Evolutionary conservation across 2,329 filamentous ascomycete genomes (phyloP).

Genomic region (Aureobasidium musti): DNA sequence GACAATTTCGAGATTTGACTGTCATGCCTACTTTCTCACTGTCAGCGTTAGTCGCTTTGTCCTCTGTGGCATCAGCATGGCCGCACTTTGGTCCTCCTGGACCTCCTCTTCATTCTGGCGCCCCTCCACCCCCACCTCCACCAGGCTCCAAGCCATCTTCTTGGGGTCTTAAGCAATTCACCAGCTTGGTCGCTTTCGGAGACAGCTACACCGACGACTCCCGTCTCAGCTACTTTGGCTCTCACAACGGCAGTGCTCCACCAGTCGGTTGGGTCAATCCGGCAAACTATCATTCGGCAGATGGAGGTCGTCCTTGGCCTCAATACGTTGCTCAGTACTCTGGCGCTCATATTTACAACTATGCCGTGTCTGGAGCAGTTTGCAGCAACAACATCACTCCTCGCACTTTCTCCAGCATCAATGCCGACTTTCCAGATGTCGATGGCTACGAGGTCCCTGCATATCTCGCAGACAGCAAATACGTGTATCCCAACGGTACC

Average conservation of each 20-base stretch:
- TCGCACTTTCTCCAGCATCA: slow-evolving; percentile 55
- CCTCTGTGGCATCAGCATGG: slow-evolving; percentile 22
- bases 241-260: slow-evolving; percentile 60
- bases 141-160: slow-evolving; percentile 1
- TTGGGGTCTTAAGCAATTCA: slow-evolving; percentile 54
- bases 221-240: slow-evolving; percentile 63
- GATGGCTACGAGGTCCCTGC: slow-evolving; percentile 51
- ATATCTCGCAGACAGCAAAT: slow-evolving; percentile 49
- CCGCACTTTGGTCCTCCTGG: slow-evolving; percentile 20
- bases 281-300: slow-evolving; percentile 53
- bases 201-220: slow-evolving; percentile 77
- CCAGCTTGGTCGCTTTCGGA: slow-evolving; percentile 68
- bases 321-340: slow-evolving; percentile 65
- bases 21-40: slow-evolving; percentile 16
- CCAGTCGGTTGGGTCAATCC: slow-evolving; percentile 61
- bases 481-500: slow-evolving; percentile 42
- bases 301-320: slow-evolving; percentile 69
- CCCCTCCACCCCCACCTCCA: not conserved
- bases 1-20: not conserved
- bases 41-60: slow-evolving; percentile 2
- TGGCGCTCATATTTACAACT: slow-evolving; percentile 62
- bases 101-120: slow-evolving; percentile 1
- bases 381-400: slow-evolving; percentile 69
- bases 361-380: slow-evolving; percentile 71
- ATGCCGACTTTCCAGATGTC: slow-evolving; percentile 60